These are phyloP conservation scores for Suillus brevipes DNA, from an alignment of 768 basidiomycete genomes.

Conservation along the genomic window DNA sequence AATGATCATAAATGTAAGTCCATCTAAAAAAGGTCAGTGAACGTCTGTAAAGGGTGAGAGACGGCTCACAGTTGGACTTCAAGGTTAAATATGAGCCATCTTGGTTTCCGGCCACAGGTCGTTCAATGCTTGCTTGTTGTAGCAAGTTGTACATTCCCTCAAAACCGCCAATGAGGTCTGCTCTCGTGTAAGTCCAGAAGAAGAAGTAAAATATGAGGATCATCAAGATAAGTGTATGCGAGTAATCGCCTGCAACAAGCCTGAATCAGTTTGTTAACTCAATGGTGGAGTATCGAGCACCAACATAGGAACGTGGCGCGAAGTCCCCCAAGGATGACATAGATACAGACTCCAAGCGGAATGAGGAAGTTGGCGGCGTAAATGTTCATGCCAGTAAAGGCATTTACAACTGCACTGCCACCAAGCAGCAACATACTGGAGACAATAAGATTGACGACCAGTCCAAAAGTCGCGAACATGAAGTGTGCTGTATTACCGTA, in stretches of 20 bases:
- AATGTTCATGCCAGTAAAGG: slow-evolving; percentile 41
- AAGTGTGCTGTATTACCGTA: slow-evolving; percentile 31
- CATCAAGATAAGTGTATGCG: slow-evolving; percentile 39
- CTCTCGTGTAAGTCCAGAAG: slow-evolving; percentile 31
- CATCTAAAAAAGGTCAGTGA: slow-evolving; percentile 9
- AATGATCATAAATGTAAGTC: slow-evolving; percentile 19
- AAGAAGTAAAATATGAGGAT: slow-evolving; percentile 36
- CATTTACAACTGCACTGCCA: slow-evolving; percentile 38
- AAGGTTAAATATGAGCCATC: slow-evolving; percentile 40
- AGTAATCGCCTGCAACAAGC: slow-evolving; percentile 24
- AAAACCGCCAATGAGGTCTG: slow-evolving; percentile 40
- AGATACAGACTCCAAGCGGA: slow-evolving; percentile 41
- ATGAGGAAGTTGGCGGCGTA: slow-evolving; percentile 41
- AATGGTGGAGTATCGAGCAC: background rate
- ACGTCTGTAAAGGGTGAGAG: background rate
- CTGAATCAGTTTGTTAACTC: slow-evolving; percentile 4
- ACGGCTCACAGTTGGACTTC: slow-evolving; percentile 27
- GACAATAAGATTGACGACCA: slow-evolving; percentile 33
- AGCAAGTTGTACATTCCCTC: slow-evolving; percentile 37
- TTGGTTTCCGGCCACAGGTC: slow-evolving; percentile 37
- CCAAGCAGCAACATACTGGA: slow-evolving; percentile 38
- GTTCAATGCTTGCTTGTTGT: slow-evolving; percentile 22
- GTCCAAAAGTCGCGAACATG: slow-evolving; percentile 26
- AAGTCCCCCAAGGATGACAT: slow-evolving; percentile 37
- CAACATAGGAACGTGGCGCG: slow-evolving; percentile 35